Evolutionary conservation across 331 rosid species (phyloP).

Genomic region (Arachis monticola): DNA sequence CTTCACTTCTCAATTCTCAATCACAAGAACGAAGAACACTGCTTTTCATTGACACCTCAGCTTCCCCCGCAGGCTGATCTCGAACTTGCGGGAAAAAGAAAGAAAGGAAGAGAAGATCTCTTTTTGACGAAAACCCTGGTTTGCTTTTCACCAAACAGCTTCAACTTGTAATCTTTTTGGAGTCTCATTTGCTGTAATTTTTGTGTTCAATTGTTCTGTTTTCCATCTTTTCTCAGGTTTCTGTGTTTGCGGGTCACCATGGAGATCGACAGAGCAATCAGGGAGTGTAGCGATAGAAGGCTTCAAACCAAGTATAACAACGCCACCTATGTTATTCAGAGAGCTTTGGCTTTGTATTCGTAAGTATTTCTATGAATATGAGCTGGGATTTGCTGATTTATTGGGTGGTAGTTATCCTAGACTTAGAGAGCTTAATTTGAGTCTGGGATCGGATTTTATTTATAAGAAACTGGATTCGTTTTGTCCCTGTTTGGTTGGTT

Average conservation of each 20-base stretch:
- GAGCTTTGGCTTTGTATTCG: conserved; percentile 92
- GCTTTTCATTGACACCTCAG: background rate
- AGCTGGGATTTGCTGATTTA: conserved; percentile 21
- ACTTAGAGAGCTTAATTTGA: conserved; percentile 26
- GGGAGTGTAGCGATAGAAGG: conserved; percentile 82
- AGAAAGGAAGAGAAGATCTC: background rate
- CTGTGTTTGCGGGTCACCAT: conserved; percentile 46
- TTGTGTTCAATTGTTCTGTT: conserved; percentile 21
- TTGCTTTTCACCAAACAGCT: conserved; percentile 6
- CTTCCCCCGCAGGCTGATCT: conserved; percentile 24
- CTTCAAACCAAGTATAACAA: conserved; percentile 92
- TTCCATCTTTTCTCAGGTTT: conserved; percentile 18
- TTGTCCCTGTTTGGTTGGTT: conserved; percentile 29
- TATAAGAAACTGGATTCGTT: conserved; percentile 17
- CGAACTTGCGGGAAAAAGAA: conserved; percentile 20
- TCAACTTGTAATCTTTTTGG: conserved; percentile 16
- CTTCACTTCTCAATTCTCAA: background rate
- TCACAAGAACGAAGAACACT: background rate
- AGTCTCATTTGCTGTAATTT: conserved; percentile 35
- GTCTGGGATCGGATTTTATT: conserved; percentile 35
- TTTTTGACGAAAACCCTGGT: conserved; percentile 38
- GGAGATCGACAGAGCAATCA: conserved; percentile 96
- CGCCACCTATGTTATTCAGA: conserved; percentile 86
- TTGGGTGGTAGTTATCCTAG: conserved; percentile 2
- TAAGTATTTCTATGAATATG: conserved; percentile 53